Evolutionary conservation across 805 yeast species (phyloP), one percentile per base, ranked within the genome.

Genomic region (Candida ipomoeae): DNA sequence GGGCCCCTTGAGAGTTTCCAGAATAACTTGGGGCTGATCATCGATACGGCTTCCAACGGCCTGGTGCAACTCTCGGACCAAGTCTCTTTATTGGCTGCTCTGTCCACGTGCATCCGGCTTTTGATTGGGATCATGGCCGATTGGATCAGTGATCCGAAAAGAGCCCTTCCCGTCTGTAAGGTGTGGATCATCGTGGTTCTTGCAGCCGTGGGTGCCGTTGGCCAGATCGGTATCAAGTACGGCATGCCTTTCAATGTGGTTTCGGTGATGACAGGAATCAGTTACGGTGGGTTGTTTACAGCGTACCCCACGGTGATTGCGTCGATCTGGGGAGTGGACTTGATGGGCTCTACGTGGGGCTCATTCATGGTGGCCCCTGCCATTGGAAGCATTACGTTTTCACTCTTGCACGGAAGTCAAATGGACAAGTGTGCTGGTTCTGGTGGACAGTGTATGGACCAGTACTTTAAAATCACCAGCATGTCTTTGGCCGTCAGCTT

Each of bases 331-430:
- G 97, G 97, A 0, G 78, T 87, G 20, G 90, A 87, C 40, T 78
- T 87, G 33, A 82, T 92, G 67, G 98, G 97, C 0, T 87, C 96
- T 2, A 87, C 92, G 1, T 92, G 96, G 89, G 97, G 97, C 2
- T 73, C 86, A 23, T 87, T 89, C 64, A 85, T 89, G 79, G 76
- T 87, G 34, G 94, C 95, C 0, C 96, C 97, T 2, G 96, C 97
- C 0, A 55, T 88, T 2, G 96, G 96, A 1, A 75, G 92, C 1
- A 72, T 86, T 4, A 53, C 80, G 2, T 87, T 79, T 59, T 91
- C 96, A 5, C 60, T 87, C 46, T 55, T 83, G 11, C 90, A 85
- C 63, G 97, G 96, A 1, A 59, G 67, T 21, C 66, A 81, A 17
- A 83, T 79, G 57, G 94, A 88, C 56, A 61, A 67, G 47, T 70